Evolutionary conservation across 352 stramenopile genomes (phyloP), one percentile per base, ranked within the genome.

Genomic region (Salisapilia sapeloensis): DNA sequence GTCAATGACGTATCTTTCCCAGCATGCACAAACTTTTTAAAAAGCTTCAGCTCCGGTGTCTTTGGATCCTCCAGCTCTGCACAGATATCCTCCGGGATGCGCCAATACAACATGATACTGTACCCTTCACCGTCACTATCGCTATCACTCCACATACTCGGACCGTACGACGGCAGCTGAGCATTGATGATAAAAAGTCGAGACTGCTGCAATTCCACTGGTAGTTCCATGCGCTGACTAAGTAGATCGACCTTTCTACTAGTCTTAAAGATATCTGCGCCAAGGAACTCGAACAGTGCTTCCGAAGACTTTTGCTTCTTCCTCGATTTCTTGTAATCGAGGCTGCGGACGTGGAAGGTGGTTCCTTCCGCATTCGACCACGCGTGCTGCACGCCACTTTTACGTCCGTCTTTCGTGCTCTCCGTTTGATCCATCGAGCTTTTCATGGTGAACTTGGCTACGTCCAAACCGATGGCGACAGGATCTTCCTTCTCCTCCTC

Each of bases 141-240:
- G 4, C 48, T 44, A 29, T 81, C 67, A 6, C 64, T 62, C 65
- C 71, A 89, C 9, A 89, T 44, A 17, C 61, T 85, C 29, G 72
- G 72, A 10, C 53, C 64, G 25, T 89, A 89, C 14, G 64, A 70
- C 9, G 72, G 72, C 28, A 89, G 40, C 64, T 83, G 72, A 17
- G 64, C 63, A 40, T 89, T 84, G 44, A 89, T 63, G 35, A 89
- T 66, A 38, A 89, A 85, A 14, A 89, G 46, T 12, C 60, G 66
- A 42, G 63, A 59, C 28, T 63, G 47, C 2, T 48, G 54, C 24
- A 69, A 44, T n/a, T 77, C 43, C 4, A 53, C 47, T 11, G 72
- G 63, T 12, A 85, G 53, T 24, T 77, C 53, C 6, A 89, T 50
- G n/a, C 59, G 66, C 39, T 85, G 53, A 0, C 62, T 74, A 34